Evolutionary conservation across 495 filamentous ascomycete species (phyloP).

Genomic region (Annulohypoxylon nitens): DNA sequence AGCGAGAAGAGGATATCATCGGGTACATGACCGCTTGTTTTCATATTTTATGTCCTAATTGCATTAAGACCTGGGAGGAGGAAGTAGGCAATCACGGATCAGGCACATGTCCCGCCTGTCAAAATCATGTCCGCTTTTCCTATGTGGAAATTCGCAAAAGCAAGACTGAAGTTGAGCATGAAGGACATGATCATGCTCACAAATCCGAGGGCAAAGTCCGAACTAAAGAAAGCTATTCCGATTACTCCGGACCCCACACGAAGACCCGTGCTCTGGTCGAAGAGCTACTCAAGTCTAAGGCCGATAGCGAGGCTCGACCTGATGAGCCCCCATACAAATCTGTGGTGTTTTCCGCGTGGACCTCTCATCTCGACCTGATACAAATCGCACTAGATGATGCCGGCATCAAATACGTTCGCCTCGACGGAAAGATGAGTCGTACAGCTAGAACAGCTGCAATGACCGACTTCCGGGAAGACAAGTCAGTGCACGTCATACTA

Average conservation of each 20-base stretch:
- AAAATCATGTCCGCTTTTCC: slow-evolving; percentile 66
- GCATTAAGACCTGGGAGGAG: slow-evolving; percentile 68
- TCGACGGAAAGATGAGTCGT: slow-evolving; percentile 90
- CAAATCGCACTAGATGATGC: slow-evolving; percentile 81
- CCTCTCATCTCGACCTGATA: slow-evolving; percentile 92
- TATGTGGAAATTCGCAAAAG: slow-evolving; percentile 76
- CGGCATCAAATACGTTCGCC: slow-evolving; percentile 76
- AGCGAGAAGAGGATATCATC: slow-evolving; percentile 72
- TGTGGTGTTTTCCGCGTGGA: slow-evolving; percentile 95
- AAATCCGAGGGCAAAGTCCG: slow-evolving; percentile 68
- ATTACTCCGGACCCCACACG: slow-evolving; percentile 88
- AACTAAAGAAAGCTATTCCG: slow-evolving; percentile 75
- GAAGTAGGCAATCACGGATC: slow-evolving; percentile 53
- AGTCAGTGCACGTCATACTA: slow-evolving; percentile 79
- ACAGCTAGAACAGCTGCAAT: slow-evolving; percentile 77
- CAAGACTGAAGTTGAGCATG: slow-evolving; percentile 71
- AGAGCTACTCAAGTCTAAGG: slow-evolving; percentile 70
- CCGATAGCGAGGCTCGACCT: slow-evolving; percentile 69
- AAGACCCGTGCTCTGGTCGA: slow-evolving; percentile 86
- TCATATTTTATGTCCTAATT: slow-evolving; percentile 82
- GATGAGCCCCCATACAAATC: slow-evolving; percentile 81
- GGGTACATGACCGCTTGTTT: slow-evolving; percentile 86
- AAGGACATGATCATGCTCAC: slow-evolving; percentile 57
- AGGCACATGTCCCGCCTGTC: slow-evolving; percentile 73
- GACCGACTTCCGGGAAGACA: slow-evolving; percentile 79